Base-by-base conservation (phyloP, 345 rosid genomes). In the Abelmoschus esculentus region DNA sequence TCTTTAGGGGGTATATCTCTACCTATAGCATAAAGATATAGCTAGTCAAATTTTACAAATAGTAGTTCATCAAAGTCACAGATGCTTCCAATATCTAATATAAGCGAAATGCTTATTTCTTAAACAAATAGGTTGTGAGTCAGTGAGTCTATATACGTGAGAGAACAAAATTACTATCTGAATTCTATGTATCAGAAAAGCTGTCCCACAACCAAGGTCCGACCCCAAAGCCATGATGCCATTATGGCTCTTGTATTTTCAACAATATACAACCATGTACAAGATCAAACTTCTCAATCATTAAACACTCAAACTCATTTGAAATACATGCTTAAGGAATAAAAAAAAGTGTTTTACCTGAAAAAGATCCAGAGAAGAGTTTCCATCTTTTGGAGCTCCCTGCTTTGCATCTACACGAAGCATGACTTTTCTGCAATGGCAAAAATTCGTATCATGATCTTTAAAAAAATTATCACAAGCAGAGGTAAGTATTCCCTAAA, bases 321-420 rank as follows among this genome's bases (percentile, higher is more conserved):
- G 10, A 19, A 64, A 44, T 44, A 64, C 18, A 26, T 44, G 68
- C 68, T 40, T 11, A 19, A 36, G 52, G 52, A 62, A 62, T 62
- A 66, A 22, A 65, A n/a, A 22, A 47, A 14, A 66, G 38, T 14
- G 28, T 47, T 56, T 79, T 83, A 88, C 99, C 87, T 88, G 93
- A 80, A 95, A 90, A 78, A 83, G 98, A 78, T 95, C 98, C 76
- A 95, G 90, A 38, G 83, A 81, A 50, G 96, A 91, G 80, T 83
- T 89, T 53, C 96, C 96, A 69, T 95, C 96, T 82, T 77, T 90
- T 63, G 98, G 96, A 70, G 85, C 83, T 79, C 98, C 99, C 66
- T 95, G 99, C 82, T 89, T 90, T 47, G 99, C 87, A 84, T 95
- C 96, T 22, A 95, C 98, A 29, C 86, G 89, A 50, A 95, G 87